These are phyloP conservation scores for Colletotrichum tanaceti DNA, from an alignment of 2,329 filamentous ascomycete genomes.

Conservation along the genomic window DNA sequence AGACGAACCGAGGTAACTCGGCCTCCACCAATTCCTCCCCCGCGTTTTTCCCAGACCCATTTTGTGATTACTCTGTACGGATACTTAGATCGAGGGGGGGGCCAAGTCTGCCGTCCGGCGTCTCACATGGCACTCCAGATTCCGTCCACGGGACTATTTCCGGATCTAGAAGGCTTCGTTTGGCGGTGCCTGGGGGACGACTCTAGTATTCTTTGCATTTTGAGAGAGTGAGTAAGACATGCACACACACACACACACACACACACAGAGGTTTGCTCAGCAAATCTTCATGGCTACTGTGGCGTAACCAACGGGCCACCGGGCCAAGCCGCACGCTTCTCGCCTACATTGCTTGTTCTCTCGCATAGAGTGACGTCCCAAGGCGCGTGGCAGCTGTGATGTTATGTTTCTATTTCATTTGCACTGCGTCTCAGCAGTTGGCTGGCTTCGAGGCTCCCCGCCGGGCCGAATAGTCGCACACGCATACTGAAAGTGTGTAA, in stretches of 20 bases:
- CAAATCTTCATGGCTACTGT: background rate
- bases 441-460: background rate
- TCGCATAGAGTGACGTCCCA: background rate
- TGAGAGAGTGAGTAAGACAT: constrained; percentile 7
- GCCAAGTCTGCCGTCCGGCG: background rate
- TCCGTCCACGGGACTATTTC: constrained; percentile 36
- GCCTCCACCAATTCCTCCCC: constrained; percentile 35
- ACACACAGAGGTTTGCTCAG: background rate
- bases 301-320: background rate
- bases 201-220: background rate
- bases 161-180: constrained; percentile 9
- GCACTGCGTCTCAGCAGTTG: background rate
- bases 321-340: background rate
- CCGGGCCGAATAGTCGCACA: background rate
- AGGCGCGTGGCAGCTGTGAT: constrained; percentile 18
- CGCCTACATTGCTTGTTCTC: background rate
- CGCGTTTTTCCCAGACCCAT: too few species aligned
- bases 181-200: background rate
- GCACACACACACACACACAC: background rate
- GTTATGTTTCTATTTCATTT: constrained; percentile 17
- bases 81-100: too few species aligned
- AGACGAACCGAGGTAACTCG: constrained; percentile 38
- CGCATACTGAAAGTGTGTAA: too few species aligned
- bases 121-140: constrained; percentile 25
- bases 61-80: too few species aligned